Evolutionary conservation across 2,329 filamentous ascomycete species (phyloP).

Genomic region (Aureobasidium sp.): DNA sequence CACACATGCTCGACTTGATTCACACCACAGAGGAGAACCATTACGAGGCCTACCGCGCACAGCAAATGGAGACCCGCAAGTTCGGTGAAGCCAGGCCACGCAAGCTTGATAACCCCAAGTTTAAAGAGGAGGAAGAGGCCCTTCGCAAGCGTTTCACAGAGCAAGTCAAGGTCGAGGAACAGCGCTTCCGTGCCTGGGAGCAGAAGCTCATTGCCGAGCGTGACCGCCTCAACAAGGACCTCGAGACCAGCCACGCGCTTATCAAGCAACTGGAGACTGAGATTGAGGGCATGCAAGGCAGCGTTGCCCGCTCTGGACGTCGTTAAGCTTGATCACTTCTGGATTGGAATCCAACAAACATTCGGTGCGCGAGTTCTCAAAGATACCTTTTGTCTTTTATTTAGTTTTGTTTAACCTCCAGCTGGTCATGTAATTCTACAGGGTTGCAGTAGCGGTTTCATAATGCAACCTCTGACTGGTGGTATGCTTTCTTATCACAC

Average conservation of each 20-base stretch:
- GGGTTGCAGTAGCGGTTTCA: not conserved
- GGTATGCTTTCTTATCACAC: slow-evolving; percentile 3
- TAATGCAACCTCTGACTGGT: not conserved
- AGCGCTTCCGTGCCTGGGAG: slow-evolving; percentile 98
- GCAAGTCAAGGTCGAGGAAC: slow-evolving; percentile 99
- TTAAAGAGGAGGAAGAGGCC: slow-evolving; percentile 99
- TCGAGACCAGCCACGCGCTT: slow-evolving; percentile 88
- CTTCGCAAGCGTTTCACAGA: slow-evolving; percentile 98
- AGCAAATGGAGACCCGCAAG: slow-evolving; percentile 99
- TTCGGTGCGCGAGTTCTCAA: slow-evolving; percentile 1
- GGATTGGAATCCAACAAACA: not conserved
- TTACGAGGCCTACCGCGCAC: slow-evolving; percentile 97
- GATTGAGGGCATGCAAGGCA: slow-evolving; percentile 77
- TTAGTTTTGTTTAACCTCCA: slow-evolving; percentile 6
- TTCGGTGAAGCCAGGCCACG: slow-evolving; percentile 94
- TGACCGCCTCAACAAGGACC: slow-evolving; percentile 98
- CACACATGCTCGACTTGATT: slow-evolving; percentile 99
- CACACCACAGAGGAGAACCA: slow-evolving; percentile 99
- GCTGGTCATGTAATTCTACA: slow-evolving; percentile 11
- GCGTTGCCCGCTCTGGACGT: slow-evolving; percentile 25
- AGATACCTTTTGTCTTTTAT: slow-evolving; percentile 16
- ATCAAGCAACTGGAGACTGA: slow-evolving; percentile 90
- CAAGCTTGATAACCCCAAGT: slow-evolving; percentile 99
- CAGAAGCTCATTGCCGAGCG: slow-evolving; percentile 99
- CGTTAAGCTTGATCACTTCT: slow-evolving; percentile 15